phyloP scores from a whole-genome alignment of 768 basidiomycete genomes.

The Cubamyces lactineus region DNA sequence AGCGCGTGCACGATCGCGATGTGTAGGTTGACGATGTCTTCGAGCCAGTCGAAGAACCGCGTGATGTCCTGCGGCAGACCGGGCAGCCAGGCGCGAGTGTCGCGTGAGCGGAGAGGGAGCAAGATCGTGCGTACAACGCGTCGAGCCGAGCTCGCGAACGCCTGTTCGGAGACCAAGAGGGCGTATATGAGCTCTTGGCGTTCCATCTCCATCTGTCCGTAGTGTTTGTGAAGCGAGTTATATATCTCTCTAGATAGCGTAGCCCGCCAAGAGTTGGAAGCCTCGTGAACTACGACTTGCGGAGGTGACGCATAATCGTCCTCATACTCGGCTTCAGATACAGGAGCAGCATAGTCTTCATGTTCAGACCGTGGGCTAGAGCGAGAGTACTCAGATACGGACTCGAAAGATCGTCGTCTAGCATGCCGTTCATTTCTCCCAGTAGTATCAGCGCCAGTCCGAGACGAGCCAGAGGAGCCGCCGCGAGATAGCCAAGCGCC shows the following conservation, averaged over 20 bases:
- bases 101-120: slow-evolving; percentile 72
- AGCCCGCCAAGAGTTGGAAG: slow-evolving; percentile 25
- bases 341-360: slow-evolving; percentile 13
- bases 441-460: not conserved
- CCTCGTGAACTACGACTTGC: slow-evolving; percentile 7
- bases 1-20: slow-evolving; percentile 58
- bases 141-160: slow-evolving; percentile 67
- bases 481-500: not conserved
- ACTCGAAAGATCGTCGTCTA: slow-evolving; percentile 11
- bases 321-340: slow-evolving; percentile 1
- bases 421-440: not conserved
- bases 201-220: slow-evolving; percentile 56
- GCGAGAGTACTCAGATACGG: slow-evolving; percentile 10
- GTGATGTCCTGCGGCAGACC: slow-evolving; percentile 75
- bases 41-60: slow-evolving; percentile 84
- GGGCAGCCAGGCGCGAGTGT: slow-evolving; percentile 74
- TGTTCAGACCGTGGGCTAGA: slow-evolving; percentile 26
- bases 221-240: slow-evolving; percentile 39
- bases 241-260: slow-evolving; percentile 38
- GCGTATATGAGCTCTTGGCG: slow-evolving; percentile 73
- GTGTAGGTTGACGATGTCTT: slow-evolving; percentile 84
- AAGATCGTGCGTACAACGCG: slow-evolving; percentile 75
- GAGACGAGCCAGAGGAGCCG: not conserved
- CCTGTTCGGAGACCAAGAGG: slow-evolving; percentile 67
- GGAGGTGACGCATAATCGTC: not conserved